A percentile compares a stretch with the other conserved stretches of the same genome.
phyloP scores from a whole-genome alignment of 257 asterid species.

The Solanum pinnatisectum region DNA sequence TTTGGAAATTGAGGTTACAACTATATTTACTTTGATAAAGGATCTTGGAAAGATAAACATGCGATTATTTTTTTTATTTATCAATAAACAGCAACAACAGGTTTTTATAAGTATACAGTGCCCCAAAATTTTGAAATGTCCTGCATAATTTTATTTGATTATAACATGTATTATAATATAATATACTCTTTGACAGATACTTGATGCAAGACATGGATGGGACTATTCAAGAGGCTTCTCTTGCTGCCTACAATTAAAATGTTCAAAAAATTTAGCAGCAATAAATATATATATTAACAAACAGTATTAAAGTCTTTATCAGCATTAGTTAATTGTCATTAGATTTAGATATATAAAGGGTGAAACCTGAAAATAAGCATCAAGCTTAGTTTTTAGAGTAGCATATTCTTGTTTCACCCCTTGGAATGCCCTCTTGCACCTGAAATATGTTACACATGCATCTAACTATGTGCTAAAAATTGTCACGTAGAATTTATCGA shows the following conservation, averaged over 20 bases:
- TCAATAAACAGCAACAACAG: not conserved
- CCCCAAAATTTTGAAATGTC: not conserved
- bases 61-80: too few species aligned
- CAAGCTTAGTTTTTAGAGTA: slow-evolving; percentile 50
- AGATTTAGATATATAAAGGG: too few species aligned
- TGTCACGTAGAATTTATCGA: not conserved
- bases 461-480: not conserved
- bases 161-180: not conserved
- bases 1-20: not conserved
- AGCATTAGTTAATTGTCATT: too few species aligned
- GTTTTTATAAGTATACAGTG: not conserved
- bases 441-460: slow-evolving; percentile 2
- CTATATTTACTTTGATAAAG: not conserved
- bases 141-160: not conserved
- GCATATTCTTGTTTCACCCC: slow-evolving; percentile 59
- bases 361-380: slow-evolving; percentile 59
- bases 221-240: not conserved
- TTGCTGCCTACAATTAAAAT: not conserved
- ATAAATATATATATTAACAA: too few species aligned
- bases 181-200: not conserved
- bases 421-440: slow-evolving; percentile 58
- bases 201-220: not conserved
- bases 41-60: not conserved
- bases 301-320: not conserved
- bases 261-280: not conserved